Evolutionary conservation across 352 stramenopile species (phyloP).

Genomic region (Pythium myriotylum): DNA sequence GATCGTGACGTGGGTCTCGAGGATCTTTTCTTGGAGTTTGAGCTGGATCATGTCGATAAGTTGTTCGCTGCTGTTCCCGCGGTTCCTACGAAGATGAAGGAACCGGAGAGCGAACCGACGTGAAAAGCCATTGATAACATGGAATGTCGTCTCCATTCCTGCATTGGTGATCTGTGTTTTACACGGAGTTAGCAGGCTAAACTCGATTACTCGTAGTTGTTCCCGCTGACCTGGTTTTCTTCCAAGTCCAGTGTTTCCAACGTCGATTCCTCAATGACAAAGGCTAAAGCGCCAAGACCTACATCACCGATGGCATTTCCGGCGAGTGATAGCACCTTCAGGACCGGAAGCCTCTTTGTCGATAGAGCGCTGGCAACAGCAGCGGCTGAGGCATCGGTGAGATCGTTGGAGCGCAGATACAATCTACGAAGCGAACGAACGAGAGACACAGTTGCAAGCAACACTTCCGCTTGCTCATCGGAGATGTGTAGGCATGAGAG

Average conservation of each 20-base stretch:
- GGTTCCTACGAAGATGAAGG: conserved; percentile 41
- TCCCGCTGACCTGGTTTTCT: conserved; percentile 44
- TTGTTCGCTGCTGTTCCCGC: neutral
- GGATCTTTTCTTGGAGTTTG: conserved; percentile 51
- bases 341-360: neutral
- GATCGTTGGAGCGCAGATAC: conserved; percentile 47
- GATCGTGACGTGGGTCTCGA: conserved; percentile 35
- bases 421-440: conserved; percentile 34
- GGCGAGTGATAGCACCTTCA: conserved; percentile 42
- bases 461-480: conserved; percentile 18
- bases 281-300: conserved; percentile 46
- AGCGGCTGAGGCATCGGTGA: conserved; percentile 34
- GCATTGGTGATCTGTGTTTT: conserved; percentile 40
- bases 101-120: conserved; percentile 41
- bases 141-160: conserved; percentile 39
- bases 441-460: conserved; percentile 23
- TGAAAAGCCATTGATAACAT: conserved; percentile 37
- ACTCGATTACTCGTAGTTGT: too few species aligned
- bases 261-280: conserved; percentile 43
- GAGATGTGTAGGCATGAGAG: conserved; percentile 51
- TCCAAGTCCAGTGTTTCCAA: conserved; percentile 54
- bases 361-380: conserved; percentile 27
- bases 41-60: conserved; percentile 26
- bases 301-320: conserved; percentile 46
- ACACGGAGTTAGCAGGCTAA: too few species aligned